phyloP scores from a whole-genome alignment of 1,139 yeast genomes.

The Suhomyces coccinellae region DNA sequence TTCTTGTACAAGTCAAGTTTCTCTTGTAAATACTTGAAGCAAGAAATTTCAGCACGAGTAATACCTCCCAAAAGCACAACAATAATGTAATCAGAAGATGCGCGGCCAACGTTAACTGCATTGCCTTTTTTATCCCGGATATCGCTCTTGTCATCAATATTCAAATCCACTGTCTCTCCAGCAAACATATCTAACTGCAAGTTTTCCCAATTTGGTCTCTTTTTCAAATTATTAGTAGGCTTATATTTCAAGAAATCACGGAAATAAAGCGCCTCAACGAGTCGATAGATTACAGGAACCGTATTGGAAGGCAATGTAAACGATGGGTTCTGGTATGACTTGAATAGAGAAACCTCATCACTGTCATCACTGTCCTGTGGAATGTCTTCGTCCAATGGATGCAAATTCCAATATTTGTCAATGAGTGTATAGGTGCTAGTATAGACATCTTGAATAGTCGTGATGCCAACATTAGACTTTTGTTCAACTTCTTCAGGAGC shows the following conservation, averaged over 20 bases:
- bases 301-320: slow-evolving; percentile 54
- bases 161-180: slow-evolving; percentile 39
- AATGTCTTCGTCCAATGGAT: slow-evolving; percentile 28
- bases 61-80: slow-evolving; percentile 68
- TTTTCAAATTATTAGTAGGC: slow-evolving; percentile 40
- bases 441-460: slow-evolving; percentile 35
- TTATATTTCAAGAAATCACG: slow-evolving; percentile 47
- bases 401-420: slow-evolving; percentile 48
- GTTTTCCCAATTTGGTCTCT: slow-evolving; percentile 48
- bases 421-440: slow-evolving; percentile 40
- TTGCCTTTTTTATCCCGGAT: slow-evolving; percentile 16
- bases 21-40: slow-evolving; percentile 56
- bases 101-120: slow-evolving; percentile 9
- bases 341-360: slow-evolving; percentile 15
- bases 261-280: slow-evolving; percentile 52
- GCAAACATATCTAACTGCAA: slow-evolving; percentile 41
- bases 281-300: slow-evolving; percentile 49
- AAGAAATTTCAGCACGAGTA: slow-evolving; percentile 74
- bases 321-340: slow-evolving; percentile 45
- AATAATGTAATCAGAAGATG: slow-evolving; percentile 43
- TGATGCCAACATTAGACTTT: slow-evolving; percentile 24
- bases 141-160: slow-evolving; percentile 35
- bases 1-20: slow-evolving; percentile 31
- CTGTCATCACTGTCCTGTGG: slow-evolving; percentile 14
- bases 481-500: slow-evolving; percentile 7